Base-by-base conservation (phyloP, 2,329 filamentous ascomycete species). In the Plenodomus lindquistii region DNA sequence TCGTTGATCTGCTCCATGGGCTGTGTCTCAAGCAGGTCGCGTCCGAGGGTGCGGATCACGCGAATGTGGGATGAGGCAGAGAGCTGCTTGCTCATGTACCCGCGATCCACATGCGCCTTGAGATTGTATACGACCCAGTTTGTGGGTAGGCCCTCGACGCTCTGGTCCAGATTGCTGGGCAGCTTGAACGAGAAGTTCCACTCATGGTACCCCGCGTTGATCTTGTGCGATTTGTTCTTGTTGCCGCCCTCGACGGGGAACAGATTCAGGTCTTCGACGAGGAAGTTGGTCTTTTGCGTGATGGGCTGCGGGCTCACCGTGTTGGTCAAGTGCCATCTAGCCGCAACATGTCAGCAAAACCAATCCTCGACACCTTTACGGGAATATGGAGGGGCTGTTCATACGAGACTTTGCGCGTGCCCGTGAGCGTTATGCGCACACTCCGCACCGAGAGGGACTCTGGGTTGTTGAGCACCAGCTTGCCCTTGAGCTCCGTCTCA, bases 51-150 rank as follows among this genome's bases (percentile, higher is more conserved):
- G 37, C 77, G 66, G 40, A 79, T 76, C 18, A 79, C 72, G 41
- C 77, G 69, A 43, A 79, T 75, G 54, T 79, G 77, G 56, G 93
- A 93, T 69, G 87, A 87, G 27, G 89, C 83, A 59, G 89, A 85
- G 42, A 96, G 79, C 69, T 96, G 91, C 77, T 95, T 93, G 64
- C 88, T 86, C 63, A 97, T 85, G 77, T 94, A 95, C 53, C 91
- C 89, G 50, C 92, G 79, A 38, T 87, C 88, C 42, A 97, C 86
- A 42, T 91, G 92, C 1, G 93, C 94, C 73, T 96, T 96, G 65
- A 99, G 80, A 58, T 88, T 86, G 75, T 97, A 99, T 40, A 90
- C 88, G 51, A 97, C 86, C 74, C 88, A 93, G 15, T 89, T 92
- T 61, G 95, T 89, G 46, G 83, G 81, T 47, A 97, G 78, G 3